A percentile compares a stretch with the other conserved stretches of the same genome.
These are phyloP conservation scores for Bertia moriformis DNA, from an alignment of 2,329 filamentous ascomycete genomes.

Conservation along the genomic window DNA sequence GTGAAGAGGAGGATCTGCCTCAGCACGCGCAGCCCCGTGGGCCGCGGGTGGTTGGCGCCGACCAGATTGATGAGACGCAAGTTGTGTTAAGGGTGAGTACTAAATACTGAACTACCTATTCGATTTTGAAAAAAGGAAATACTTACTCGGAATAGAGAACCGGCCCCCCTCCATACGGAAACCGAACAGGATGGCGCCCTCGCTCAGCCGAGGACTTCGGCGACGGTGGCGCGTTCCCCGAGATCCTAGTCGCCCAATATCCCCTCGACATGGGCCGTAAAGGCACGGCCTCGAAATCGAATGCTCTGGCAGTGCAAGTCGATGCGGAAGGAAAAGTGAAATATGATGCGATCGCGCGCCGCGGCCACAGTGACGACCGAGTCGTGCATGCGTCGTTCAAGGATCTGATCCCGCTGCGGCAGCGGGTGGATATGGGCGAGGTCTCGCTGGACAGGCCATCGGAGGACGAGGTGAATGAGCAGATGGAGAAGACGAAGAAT, in stretches of 20 bases:
- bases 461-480: constrained; percentile 68
- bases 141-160: not conserved
- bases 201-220: constrained; percentile 81
- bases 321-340: constrained; percentile 86
- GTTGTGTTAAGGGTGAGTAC: not conserved
- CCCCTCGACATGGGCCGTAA: constrained; percentile 90
- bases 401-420: constrained; percentile 83
- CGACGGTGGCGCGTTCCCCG: constrained; percentile 90
- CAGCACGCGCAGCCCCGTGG: constrained; percentile 47
- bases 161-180: not conserved
- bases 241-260: constrained; percentile 86
- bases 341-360: constrained; percentile 85
- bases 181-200: constrained; percentile 24
- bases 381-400: constrained; percentile 94
- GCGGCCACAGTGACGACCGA: constrained; percentile 70
- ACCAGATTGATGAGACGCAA: constrained; percentile 45
- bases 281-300: constrained; percentile 49
- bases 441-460: constrained; percentile 74
- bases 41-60: constrained; percentile 66
- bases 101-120: too few species aligned
- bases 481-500: constrained; percentile 75
- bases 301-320: constrained; percentile 83
- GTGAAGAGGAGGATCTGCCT: constrained; percentile 71
- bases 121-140: constrained; percentile 1
- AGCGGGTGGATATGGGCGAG: constrained; percentile 84